Evolutionary conservation across 2,329 filamentous ascomycete species (phyloP), one percentile per base, ranked within the genome.

Genomic region (Dryadomyces sulphureus): DNA sequence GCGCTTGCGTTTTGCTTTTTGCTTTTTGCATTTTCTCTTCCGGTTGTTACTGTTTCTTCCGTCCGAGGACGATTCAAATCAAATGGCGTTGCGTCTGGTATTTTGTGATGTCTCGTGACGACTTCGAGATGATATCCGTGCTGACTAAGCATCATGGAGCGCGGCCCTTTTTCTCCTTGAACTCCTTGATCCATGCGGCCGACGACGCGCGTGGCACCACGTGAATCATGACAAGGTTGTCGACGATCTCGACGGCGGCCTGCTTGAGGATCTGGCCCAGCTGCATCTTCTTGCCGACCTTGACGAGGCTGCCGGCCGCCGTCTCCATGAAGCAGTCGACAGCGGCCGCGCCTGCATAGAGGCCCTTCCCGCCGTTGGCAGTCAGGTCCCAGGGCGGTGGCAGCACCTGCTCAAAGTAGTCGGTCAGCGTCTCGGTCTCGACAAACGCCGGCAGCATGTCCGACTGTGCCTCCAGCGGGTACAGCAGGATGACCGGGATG

Each of bases 301-400:
- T 95, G 56, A 94, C 77, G 55, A 98, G 62, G 0, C 89, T 88
- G 0, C 88, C 88, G 0, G 70, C 67, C 4, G 65, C 64, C 0
- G 88, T 96, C 67, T 95, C 88, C 69, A 94, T 82, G 62, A 86
- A 96, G 57, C 86, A 92, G 54, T 94, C 88, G 5, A 94, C 85
- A 1, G 64, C 68, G 0, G 69, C 68, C 1, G 70, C 54, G 1
- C 66, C 73, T 60, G 94, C 95, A 62, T 94, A 95, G 56, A 78
- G 78, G 2, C 71, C 63, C 49, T 72, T 66, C 16, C 20, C 19
- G 3, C 19, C 32, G 17, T 9, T 16, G 30, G 34, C 25, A 7
- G 61, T 57, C 55, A 95, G 57, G 56, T 96, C 92, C 92, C 92
- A 98, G 12, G 88, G 87, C 56, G 88, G 63, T 2, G 89, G 90